Conservation (phyloP, 208 protist species). For the Leishmania tropica region DNA sequence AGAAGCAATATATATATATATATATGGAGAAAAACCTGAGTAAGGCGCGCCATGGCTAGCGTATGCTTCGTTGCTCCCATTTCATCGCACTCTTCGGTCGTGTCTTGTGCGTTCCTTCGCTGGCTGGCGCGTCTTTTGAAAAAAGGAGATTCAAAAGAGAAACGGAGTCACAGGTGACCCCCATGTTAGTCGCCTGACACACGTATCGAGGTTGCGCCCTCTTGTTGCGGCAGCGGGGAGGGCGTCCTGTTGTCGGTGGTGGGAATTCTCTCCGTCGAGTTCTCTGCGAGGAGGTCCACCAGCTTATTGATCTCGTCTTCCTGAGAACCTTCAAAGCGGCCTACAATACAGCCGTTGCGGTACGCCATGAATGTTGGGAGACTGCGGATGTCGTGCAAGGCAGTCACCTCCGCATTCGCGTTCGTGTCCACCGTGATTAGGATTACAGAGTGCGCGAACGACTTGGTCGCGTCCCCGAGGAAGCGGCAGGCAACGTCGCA, state of each 20-base stretch:
- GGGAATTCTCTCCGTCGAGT: background rate
- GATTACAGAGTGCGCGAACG: slow-evolving; percentile 20
- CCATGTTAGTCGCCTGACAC: background rate
- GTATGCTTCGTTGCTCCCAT: background rate
- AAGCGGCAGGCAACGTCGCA: slow-evolving; percentile 29
- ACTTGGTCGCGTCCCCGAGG: slow-evolving; percentile 22
- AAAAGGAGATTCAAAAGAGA: background rate
- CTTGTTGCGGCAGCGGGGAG: too few species aligned
- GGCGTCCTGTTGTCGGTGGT: background rate
- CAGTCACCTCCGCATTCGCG: slow-evolving; percentile 63
- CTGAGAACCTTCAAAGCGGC: slow-evolving; percentile 66
- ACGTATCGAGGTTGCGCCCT: background rate
- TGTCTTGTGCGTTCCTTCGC: background rate
- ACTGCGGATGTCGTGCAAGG: slow-evolving; percentile 84
- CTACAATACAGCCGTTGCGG: slow-evolving; percentile 65
- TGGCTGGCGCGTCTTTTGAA: background rate
- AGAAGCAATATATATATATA: too few species aligned
- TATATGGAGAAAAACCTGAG: background rate
- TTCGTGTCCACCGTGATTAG: slow-evolving; percentile 85
- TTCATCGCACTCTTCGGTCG: background rate
- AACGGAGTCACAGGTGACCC: background rate
- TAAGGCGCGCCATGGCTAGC: background rate
- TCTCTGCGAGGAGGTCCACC: slow-evolving; percentile 29
- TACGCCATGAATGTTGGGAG: slow-evolving; percentile 89
- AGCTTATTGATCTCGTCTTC: slow-evolving; percentile 64